Base-by-base conservation (phyloP, 306 rosid genomes). In the Urtica urens region DNA sequence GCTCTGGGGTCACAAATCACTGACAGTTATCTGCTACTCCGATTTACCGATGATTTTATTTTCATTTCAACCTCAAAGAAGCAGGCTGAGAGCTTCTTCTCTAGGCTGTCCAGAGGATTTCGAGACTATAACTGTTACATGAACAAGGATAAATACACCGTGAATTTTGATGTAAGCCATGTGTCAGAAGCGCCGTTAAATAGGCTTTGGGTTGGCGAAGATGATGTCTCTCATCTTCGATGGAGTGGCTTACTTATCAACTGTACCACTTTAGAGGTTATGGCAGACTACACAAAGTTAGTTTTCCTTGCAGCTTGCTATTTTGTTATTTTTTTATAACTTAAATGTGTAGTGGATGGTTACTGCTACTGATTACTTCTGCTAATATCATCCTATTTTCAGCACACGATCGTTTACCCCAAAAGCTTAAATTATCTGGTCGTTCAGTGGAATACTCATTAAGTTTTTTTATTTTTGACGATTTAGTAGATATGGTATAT, bases 231-330 rank as follows among this genome's bases (percentile, higher is more conserved):
- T 63, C 81, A 83, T 58, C 70, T 88, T 55, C 72, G 57, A 46
- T 84, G 93, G 93, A 77, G 93, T 77, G 97, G 95, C 52, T 67
- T 90, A 74, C 95, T 84, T 44, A 72, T 90, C 62, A 84, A 90
- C 57, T 85, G 80, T 51, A 25, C 64, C 57, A 78, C 87, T 37
- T 58, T 77, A 55, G 93, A 90, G 75, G 73, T 90, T 62, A 95
- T 72, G 69, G 95, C 92, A 46, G 95, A 90, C 69, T 90, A 84
- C 68, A 66, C 90, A 20, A 84, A 59, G 95, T 90, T 51, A 68
- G 53, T 68, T 18, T 55, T 57, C 47, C 14, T 26, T 14, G 5
- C 31, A 39, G 37, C 47, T 49, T 51, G n/a, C n/a, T n/a, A n/a
- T n/a, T n/a, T n/a, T n/a, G n/a, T n/a, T n/a, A n/a, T n/a, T n/a